These are phyloP conservation scores for Hymenotorrendiella dingleyae DNA, from an alignment of 2,329 filamentous ascomycete genomes.

Conservation along the genomic window DNA sequence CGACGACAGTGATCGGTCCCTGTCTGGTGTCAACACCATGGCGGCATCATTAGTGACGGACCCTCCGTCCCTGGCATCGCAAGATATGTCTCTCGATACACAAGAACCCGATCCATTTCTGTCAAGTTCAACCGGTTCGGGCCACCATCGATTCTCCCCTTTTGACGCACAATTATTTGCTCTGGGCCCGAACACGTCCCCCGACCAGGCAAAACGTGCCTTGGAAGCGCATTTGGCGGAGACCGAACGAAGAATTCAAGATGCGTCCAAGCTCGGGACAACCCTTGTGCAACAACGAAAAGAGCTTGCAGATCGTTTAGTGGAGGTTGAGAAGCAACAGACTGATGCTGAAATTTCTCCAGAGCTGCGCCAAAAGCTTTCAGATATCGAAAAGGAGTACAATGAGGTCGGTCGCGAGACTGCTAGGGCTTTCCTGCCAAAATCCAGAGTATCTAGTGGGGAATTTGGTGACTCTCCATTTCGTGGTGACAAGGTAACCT, in stretches of 20 bases:
- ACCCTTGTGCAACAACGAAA: constrained; percentile 82
- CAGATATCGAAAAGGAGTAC: constrained; percentile 89
- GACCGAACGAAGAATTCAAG: constrained; percentile 84
- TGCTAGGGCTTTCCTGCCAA: constrained; percentile 79
- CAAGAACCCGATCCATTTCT: constrained; percentile 50
- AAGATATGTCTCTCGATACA: constrained; percentile 16
- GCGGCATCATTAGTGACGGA: constrained; percentile 24
- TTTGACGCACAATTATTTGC: constrained; percentile 79
- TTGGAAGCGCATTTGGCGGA: constrained; percentile 88
- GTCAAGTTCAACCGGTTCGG: constrained; percentile 43
- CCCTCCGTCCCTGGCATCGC: constrained; percentile 20
- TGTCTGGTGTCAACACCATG: constrained; percentile 12
- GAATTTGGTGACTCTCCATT: constrained; percentile 46
- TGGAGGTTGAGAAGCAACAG: constrained; percentile 75
- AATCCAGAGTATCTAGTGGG: constrained; percentile 71
- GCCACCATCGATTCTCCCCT: constrained; percentile 70
- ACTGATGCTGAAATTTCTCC: constrained; percentile 72
- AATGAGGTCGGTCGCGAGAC: constrained; percentile 89
- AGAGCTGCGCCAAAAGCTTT: constrained; percentile 75
- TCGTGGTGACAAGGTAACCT: constrained; percentile 40
- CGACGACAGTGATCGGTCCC: background rate
- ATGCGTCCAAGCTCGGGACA: constrained; percentile 83
- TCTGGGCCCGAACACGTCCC: constrained; percentile 69
- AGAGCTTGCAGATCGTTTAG: constrained; percentile 73
- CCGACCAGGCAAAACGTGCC: constrained; percentile 79